phyloP scores from a whole-genome alignment of 805 yeast species.

The Saccharomyces kudriavzevii region DNA sequence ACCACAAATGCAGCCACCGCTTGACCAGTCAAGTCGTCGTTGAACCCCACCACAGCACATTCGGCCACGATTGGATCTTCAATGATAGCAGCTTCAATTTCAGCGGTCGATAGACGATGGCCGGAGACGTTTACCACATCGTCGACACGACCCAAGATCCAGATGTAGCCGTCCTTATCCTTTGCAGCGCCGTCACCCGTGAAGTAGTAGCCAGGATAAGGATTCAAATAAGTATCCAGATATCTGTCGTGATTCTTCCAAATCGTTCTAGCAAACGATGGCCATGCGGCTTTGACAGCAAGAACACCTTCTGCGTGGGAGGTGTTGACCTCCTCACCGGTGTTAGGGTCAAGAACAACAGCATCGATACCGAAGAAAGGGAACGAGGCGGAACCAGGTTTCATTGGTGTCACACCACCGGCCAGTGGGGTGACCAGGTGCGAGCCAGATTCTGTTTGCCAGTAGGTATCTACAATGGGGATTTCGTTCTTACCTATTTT shows the following conservation, averaged over 20 bases:
- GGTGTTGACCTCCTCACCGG: constrained; percentile 61
- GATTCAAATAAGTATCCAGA: constrained; percentile 73
- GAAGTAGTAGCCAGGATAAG: constrained; percentile 75
- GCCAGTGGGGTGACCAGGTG: constrained; percentile 74
- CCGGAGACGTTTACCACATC: constrained; percentile 85
- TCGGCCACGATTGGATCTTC: constrained; percentile 68
- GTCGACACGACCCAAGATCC: constrained; percentile 83
- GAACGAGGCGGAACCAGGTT: constrained; percentile 79
- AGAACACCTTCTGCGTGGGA: constrained; percentile 75
- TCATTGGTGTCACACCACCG: constrained; percentile 66
- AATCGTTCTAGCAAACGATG: constrained; percentile 76
- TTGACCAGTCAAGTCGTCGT: constrained; percentile 79
- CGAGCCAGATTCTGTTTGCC: constrained; percentile 86
- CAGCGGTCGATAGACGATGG: constrained; percentile 82
- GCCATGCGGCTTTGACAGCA: constrained; percentile 69
- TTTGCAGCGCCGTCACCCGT: constrained; percentile 89
- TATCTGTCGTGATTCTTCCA: constrained; percentile 69
- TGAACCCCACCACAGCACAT: constrained; percentile 76
- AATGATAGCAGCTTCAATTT: constrained; percentile 73
- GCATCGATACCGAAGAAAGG: constrained; percentile 80
- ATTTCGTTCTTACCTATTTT: constrained; percentile 62
- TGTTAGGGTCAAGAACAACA: constrained; percentile 62
- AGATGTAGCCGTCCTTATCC: constrained; percentile 74
- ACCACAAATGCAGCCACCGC: constrained; percentile 80
- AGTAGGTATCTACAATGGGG: constrained; percentile 74